Evolutionary conservation across 805 yeast species (phyloP).

Genomic region (Wickerhamomyces ciferrii): DNA sequence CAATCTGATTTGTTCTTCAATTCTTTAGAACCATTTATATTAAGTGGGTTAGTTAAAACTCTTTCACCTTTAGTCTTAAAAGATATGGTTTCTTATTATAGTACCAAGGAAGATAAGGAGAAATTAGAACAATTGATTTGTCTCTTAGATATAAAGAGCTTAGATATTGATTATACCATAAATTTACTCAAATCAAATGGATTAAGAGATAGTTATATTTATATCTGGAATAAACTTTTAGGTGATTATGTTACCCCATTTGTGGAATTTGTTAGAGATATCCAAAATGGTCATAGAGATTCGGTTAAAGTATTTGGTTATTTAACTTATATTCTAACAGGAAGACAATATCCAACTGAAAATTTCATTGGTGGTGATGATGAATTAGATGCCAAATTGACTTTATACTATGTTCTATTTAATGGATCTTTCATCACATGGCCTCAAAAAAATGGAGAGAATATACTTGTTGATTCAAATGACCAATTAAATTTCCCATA

Average conservation of each 20-base stretch:
- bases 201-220: slow-evolving; percentile 58
- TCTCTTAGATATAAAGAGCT: slow-evolving; percentile 53
- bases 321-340: slow-evolving; percentile 64
- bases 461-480: slow-evolving; percentile 27
- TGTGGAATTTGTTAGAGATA: slow-evolving; percentile 44
- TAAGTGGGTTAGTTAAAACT: slow-evolving; percentile 35
- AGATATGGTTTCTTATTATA: slow-evolving; percentile 50
- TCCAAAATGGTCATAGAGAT: slow-evolving; percentile 16
- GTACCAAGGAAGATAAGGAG: slow-evolving; percentile 34
- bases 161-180: slow-evolving; percentile 78
- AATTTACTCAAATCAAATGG: slow-evolving; percentile 50
- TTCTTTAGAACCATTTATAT: slow-evolving; percentile 45
- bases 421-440: slow-evolving; percentile 45
- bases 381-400: slow-evolving; percentile 38
- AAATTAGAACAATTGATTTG: slow-evolving; percentile 66
- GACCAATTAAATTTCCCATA: slow-evolving; percentile 65
- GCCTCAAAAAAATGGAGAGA: slow-evolving; percentile 34
- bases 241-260: slow-evolving; percentile 72
- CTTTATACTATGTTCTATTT: slow-evolving; percentile 53
- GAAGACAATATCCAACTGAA: slow-evolving; percentile 78
- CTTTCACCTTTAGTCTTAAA: slow-evolving; percentile 64
- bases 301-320: slow-evolving; percentile 46
- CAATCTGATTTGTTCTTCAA: slow-evolving; percentile 41
- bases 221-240: slow-evolving; percentile 67
- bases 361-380: slow-evolving; percentile 31